Evolutionary conservation across 1,139 yeast genomes (phyloP).

Genomic region (Magnusiomyces sp.): DNA sequence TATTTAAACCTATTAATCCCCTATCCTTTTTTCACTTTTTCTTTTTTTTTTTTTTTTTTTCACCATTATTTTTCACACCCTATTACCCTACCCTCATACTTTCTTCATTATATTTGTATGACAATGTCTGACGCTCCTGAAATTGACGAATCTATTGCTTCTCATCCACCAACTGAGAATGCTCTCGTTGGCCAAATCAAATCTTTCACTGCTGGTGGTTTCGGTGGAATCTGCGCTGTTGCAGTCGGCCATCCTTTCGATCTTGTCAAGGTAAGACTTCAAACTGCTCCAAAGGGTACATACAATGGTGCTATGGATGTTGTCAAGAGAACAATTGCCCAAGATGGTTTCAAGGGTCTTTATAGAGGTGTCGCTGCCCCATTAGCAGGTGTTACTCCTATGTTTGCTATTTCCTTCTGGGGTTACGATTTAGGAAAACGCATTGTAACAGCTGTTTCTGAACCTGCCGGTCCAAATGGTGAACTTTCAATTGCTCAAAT

Average conservation of each 20-base stretch:
- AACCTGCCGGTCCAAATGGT: constrained; percentile 28
- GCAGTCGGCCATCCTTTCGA: constrained; percentile 96
- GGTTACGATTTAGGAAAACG: constrained; percentile 92
- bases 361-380: constrained; percentile 90
- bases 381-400: constrained; percentile 88
- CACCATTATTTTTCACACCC: background rate
- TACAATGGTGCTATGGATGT: constrained; percentile 58
- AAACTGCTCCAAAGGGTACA: constrained; percentile 46
- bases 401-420: constrained; percentile 98
- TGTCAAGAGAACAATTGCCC: constrained; percentile 55
- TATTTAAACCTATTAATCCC: background rate
- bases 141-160: constrained; percentile 7
- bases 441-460: constrained; percentile 41
- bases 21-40: background rate
- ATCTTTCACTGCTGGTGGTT: constrained; percentile 87
- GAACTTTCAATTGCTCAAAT: constrained; percentile 57
- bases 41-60: background rate
- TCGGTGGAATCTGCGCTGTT: constrained; percentile 78
- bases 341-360: constrained; percentile 70
- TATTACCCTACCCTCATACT: too few species aligned
- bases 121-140: constrained; percentile 14
- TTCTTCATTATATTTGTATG: background rate
- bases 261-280: constrained; percentile 83
- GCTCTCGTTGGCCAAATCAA: constrained; percentile 43
- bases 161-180: constrained; percentile 7